Evolutionary conservation across 345 rosid genomes (phyloP).

Genomic region (Citrus trifoliata): DNA sequence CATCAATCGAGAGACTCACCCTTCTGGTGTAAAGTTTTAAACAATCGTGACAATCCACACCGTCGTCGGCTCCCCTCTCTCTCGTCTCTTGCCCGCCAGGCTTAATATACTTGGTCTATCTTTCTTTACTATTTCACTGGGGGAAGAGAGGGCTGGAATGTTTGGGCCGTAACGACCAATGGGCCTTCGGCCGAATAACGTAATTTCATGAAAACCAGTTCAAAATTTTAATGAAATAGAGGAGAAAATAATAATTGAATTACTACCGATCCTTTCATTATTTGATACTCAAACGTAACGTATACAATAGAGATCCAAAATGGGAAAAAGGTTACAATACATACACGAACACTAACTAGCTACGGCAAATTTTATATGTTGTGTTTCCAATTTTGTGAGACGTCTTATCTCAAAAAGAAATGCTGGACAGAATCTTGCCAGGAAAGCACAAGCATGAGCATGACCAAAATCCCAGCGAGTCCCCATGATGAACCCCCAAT

Average conservation of each 20-base stretch:
- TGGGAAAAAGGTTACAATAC: neutral
- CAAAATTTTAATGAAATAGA: no score
- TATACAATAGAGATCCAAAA: neutral
- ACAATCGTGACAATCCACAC: neutral
- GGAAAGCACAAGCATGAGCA: slow-evolving; percentile 56
- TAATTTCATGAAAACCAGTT: no score
- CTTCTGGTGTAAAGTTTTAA: neutral
- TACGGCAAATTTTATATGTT: no score
- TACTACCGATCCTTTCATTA: neutral
- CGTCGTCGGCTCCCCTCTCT: neutral
- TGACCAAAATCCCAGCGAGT: slow-evolving; percentile 47
- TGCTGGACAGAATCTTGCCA: slow-evolving; percentile 58
- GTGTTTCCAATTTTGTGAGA: neutral
- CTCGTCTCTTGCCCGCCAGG: neutral
- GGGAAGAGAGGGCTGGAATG: no score
- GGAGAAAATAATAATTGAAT: neutral
- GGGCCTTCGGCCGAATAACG: neutral
- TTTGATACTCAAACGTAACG: neutral
- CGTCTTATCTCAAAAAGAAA: slow-evolving; percentile 41
- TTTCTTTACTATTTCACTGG: no score
- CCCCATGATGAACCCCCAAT: slow-evolving; percentile 65
- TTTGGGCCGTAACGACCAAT: neutral
- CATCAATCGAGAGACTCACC: neutral
- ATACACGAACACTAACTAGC: neutral
- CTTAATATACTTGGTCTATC: no score